These are phyloP conservation scores for Fusarium nygamai DNA, from an alignment of 2,329 filamentous ascomycete genomes.

Conservation along the genomic window DNA sequence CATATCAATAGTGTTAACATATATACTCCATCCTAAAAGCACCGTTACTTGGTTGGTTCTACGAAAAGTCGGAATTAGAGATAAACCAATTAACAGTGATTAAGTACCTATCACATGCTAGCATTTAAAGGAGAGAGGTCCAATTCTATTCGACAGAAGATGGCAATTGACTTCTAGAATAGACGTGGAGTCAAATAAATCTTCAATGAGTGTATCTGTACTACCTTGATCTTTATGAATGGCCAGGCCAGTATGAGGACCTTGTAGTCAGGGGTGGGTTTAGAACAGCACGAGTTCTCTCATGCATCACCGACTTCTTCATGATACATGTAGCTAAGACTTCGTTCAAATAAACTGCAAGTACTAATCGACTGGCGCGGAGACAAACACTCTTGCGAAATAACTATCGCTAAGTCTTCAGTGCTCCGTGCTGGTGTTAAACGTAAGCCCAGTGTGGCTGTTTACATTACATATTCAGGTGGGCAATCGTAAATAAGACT, in stretches of 20 bases:
- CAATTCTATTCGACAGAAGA: background rate
- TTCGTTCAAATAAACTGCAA: background rate
- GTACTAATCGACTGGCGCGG: too few relatives aligned
- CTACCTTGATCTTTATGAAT: background rate
- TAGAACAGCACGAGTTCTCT: background rate
- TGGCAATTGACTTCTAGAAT: background rate
- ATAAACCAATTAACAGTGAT: background rate
- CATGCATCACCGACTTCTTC: background rate
- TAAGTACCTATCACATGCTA: background rate
- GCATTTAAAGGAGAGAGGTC: background rate
- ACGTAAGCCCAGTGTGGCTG: background rate
- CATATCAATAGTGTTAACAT: background rate
- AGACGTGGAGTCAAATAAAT: background rate
- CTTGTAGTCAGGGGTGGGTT: background rate
- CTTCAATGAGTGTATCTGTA: background rate
- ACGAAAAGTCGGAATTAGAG: background rate
- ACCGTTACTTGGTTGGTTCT: background rate
- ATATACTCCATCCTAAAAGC: background rate
- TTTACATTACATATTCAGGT: too few relatives aligned
- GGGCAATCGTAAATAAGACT: background rate
- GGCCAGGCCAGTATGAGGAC: background rate
- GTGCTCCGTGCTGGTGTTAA: background rate
- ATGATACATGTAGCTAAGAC: background rate
- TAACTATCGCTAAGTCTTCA: too few relatives aligned
- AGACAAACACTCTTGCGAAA: background rate